Evolutionary conservation across 2,329 filamentous ascomycete species (phyloP).

Genomic region (Podosphaera fusca): DNA sequence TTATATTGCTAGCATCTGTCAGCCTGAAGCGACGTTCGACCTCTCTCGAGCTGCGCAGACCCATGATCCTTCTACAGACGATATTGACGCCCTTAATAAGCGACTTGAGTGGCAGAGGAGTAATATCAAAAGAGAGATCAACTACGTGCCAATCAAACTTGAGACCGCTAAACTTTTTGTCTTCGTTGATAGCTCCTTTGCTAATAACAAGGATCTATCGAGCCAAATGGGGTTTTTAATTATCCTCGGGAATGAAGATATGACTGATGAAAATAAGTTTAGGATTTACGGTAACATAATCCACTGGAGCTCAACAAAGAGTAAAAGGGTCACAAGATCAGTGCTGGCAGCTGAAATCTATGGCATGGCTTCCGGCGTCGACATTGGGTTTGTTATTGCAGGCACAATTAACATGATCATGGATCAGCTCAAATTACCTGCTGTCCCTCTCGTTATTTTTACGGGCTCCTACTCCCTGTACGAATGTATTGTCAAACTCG

Average conservation of each 20-base stretch:
- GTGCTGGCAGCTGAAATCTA: background rate
- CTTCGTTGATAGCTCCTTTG: conserved; percentile 1
- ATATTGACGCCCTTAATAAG: background rate
- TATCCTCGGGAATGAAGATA: background rate
- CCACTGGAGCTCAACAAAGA: background rate
- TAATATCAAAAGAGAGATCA: background rate
- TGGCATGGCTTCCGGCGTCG: too few relatives aligned
- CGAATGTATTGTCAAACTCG: too few relatives aligned
- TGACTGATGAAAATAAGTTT: background rate
- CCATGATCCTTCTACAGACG: too few relatives aligned
- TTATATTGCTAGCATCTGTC: too few relatives aligned
- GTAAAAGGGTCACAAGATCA: background rate
- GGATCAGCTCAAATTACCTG: too few relatives aligned
- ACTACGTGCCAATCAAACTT: background rate
- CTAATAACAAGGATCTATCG: background rate
- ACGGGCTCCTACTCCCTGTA: too few relatives aligned
- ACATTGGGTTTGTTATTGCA: too few relatives aligned
- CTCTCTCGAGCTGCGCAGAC: too few relatives aligned
- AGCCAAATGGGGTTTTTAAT: background rate
- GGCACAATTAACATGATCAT: too few relatives aligned
- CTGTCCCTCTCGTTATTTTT: too few relatives aligned
- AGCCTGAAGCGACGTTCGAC: too few relatives aligned
- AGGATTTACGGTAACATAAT: background rate
- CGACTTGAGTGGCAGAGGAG: background rate
- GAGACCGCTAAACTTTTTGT: background rate